phyloP scores from a whole-genome alignment of 495 filamentous ascomycete genomes.

The Xylaria scruposa region DNA sequence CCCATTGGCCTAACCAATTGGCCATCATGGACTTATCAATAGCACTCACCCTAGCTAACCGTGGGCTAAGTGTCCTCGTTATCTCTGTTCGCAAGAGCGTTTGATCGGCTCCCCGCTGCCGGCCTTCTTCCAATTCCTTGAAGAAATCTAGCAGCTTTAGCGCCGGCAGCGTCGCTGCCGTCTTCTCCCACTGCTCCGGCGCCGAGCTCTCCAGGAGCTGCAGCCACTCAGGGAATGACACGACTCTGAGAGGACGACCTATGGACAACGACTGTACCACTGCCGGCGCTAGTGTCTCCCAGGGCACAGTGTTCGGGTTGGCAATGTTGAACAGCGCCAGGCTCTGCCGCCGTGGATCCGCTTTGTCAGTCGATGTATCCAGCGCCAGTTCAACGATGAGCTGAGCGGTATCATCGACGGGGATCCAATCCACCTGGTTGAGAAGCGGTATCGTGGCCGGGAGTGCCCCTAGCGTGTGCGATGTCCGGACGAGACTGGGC shows the following conservation, averaged over 20 bases:
- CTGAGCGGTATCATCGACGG: too few relatives aligned
- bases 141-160: constrained; percentile 3
- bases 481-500: too few relatives aligned
- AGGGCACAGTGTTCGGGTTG: background rate
- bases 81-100: background rate
- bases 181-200: constrained; percentile 6
- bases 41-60: background rate
- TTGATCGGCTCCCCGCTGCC: background rate
- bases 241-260: background rate
- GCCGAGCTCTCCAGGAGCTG: background rate
- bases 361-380: background rate
- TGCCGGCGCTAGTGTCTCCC: background rate
- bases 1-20: constrained; percentile 8
- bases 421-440: too few relatives aligned
- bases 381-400: too few relatives aligned
- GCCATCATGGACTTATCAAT: constrained; percentile 10
- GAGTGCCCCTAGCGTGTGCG: too few relatives aligned
- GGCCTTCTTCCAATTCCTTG: constrained; percentile 6
- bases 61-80: background rate
- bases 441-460: too few relatives aligned
- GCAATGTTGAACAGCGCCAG: background rate
- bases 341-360: background rate
- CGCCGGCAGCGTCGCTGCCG: constrained; percentile 1
- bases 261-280: background rate
- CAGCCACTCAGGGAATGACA: constrained; percentile 12